A percentile compares a stretch with the other conserved stretches of the same genome.
Conservation (phyloP, 192 early-diverging fungal species). For the Dispira simplex region DNA sequence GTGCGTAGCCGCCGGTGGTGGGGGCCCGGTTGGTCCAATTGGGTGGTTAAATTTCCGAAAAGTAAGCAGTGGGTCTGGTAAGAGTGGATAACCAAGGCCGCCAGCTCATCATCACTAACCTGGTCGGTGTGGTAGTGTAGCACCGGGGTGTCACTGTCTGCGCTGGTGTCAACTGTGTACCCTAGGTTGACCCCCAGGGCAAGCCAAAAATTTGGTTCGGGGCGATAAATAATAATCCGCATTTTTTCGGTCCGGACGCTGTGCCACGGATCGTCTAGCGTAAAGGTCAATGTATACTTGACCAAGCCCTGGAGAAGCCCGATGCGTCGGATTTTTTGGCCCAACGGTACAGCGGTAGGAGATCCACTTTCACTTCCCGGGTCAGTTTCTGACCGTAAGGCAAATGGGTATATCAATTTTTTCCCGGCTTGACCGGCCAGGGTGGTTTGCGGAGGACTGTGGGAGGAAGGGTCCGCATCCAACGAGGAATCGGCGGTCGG, state of each 20-base stretch:
- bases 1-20: background rate
- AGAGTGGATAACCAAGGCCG: background rate
- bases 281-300: slow-evolving; percentile 39
- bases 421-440: too few relatives aligned
- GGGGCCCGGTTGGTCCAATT: background rate
- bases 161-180: background rate
- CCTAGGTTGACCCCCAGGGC: background rate
- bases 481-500: too few relatives aligned
- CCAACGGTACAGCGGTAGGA: slow-evolving; percentile 43
- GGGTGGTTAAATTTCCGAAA: too few relatives aligned
- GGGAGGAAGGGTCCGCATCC: too few relatives aligned
- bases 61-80: background rate
- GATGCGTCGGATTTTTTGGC: slow-evolving; percentile 56
- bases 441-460: too few relatives aligned
- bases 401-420: too few relatives aligned
- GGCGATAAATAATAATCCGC: slow-evolving; percentile 5
- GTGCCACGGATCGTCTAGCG: background rate
- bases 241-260: slow-evolving; percentile 3
- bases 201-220: slow-evolving; percentile 4
- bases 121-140: background rate
- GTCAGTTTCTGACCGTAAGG: background rate
- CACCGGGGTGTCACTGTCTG: background rate
- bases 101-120: slow-evolving; percentile 7
- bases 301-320: slow-evolving; percentile 58
- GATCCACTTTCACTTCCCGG: background rate